A percentile compares a stretch with the other conserved stretches of the same genome.
phyloP scores from a whole-genome alignment of 2,329 filamentous ascomycete species.

The Neofusicoccum ribis region DNA sequence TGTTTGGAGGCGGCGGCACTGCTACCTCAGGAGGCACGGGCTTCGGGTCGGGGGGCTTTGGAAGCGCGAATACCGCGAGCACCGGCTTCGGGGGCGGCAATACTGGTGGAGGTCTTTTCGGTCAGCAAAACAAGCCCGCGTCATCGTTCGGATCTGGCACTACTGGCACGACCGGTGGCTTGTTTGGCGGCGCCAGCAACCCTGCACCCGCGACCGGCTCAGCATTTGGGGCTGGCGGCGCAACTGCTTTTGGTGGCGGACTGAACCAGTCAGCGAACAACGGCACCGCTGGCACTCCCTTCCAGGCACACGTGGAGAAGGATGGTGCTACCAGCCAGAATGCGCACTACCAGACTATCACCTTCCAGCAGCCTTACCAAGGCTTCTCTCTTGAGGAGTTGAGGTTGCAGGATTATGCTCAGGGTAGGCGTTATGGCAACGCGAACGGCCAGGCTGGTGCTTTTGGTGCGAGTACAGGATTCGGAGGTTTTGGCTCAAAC shows the following conservation, averaged over 20 bases:
- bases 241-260: slow-evolving; percentile 44
- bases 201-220: neutral
- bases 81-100: slow-evolving; percentile 25
- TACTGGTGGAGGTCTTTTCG: slow-evolving; percentile 39
- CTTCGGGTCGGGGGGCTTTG: slow-evolving; percentile 28
- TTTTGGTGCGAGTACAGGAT: slow-evolving; percentile 69
- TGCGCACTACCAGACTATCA: slow-evolving; percentile 74
- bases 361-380: slow-evolving; percentile 77
- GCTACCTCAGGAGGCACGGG: slow-evolving; percentile 24
- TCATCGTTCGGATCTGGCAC: slow-evolving; percentile 50
- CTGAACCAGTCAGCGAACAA: slow-evolving; percentile 51
- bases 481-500: slow-evolving; percentile 49
- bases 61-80: slow-evolving; percentile 20
- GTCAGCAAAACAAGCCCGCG: slow-evolving; percentile 48
- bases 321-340: slow-evolving; percentile 56
- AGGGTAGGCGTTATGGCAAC: slow-evolving; percentile 82
- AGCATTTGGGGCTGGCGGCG: slow-evolving; percentile 44
- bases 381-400: slow-evolving; percentile 81
- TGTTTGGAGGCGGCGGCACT: slow-evolving; percentile 29
- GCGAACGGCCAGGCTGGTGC: slow-evolving; percentile 76
- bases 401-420: slow-evolving; percentile 77
- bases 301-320: slow-evolving; percentile 71
- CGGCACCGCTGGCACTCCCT: slow-evolving; percentile 67
- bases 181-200: slow-evolving; percentile 42
- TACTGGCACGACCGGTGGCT: slow-evolving; percentile 24